Base-by-base conservation (phyloP, 768 basidiomycete species). In the Amanita molliuscula region DNA sequence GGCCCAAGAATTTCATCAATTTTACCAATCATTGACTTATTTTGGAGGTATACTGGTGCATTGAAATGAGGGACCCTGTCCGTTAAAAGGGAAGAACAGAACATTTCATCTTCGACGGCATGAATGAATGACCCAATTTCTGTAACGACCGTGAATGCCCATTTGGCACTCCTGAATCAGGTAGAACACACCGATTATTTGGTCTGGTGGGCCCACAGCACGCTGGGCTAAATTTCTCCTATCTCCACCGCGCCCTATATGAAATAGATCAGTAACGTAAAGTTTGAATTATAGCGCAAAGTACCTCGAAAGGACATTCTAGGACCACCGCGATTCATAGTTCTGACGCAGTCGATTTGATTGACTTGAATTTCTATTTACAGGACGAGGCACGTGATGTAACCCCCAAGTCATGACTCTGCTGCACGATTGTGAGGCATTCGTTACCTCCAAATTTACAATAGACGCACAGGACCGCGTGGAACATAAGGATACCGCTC, bases 1-100 rank as follows among this genome's bases (percentile, higher is more conserved):
- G 96, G 95, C 2, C 96, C 96, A n/a, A 99, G 78, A 57, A 99
- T 98, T 67, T 99, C 96, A 67, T 99, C 96, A 36, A 99, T 87
- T 70, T 96, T 97, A 54, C 96, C 95, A 54, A 98, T 91, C 56
- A 81, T 75, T 8, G 91, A 88, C 69, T 96, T 98, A 67, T 97
- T 96, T 73, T 90, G 84, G 47, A 98, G 78, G 66, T 95, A 98
- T 62, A 98, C 92, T 44, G 95, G 94, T 0, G 95, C 94, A 65
- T 99, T 99, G 79, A 99, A 99, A 67, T 93, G 95, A 0, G 96
- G 96, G 23, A 99, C 92, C 72, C 89, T 95, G 67, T 94, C 84
- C 2, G 84, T 68, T 62, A 90, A 76, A 16, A 80, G 67, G 3
- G 93, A 91, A 6, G 82, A 74, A 65, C 96, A 99, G 45, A 99